A percentile compares a stretch with the other conserved stretches of the same genome.
Evolutionary conservation across 139 green algal species (phyloP).

Genomic region (Microglena sp.): DNA sequence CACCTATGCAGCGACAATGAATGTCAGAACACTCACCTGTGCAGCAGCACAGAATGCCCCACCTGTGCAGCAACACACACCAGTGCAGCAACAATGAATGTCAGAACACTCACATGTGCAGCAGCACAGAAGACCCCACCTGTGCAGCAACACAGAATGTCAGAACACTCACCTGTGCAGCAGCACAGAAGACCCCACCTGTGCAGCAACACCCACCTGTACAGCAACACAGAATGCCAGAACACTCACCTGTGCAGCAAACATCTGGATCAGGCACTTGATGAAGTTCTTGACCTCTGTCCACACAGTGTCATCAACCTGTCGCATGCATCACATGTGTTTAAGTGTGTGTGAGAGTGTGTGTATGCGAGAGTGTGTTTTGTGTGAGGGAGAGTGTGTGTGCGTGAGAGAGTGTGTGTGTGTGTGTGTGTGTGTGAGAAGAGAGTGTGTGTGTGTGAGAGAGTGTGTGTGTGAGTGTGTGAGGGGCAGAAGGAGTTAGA

Average conservation of each 20-base stretch:
- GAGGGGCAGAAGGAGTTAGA: no score
- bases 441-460: background rate
- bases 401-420: background rate
- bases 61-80: no score
- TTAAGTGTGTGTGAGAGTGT: background rate
- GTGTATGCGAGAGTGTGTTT: background rate
- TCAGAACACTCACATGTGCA: no score
- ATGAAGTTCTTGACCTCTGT: slow-evolving; percentile 97
- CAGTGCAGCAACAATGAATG: no score
- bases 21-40: no score
- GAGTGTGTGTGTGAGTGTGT: background rate
- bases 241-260: slow-evolving; percentile 31
- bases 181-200: no score
- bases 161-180: no score
- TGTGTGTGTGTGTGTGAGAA: background rate
- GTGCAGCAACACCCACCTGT: no score
- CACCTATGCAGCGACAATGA: no score
- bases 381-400: background rate
- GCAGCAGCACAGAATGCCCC: no score
- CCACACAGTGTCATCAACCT: slow-evolving; percentile 76
- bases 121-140: no score
- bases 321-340: background rate
- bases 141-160: background rate
- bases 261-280: slow-evolving; percentile 93
- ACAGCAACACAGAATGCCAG: background rate